phyloP scores from a whole-genome alignment of 225 moss, liverwort and hornwort genomes.

The Physcomitrellopsis africana region DNA sequence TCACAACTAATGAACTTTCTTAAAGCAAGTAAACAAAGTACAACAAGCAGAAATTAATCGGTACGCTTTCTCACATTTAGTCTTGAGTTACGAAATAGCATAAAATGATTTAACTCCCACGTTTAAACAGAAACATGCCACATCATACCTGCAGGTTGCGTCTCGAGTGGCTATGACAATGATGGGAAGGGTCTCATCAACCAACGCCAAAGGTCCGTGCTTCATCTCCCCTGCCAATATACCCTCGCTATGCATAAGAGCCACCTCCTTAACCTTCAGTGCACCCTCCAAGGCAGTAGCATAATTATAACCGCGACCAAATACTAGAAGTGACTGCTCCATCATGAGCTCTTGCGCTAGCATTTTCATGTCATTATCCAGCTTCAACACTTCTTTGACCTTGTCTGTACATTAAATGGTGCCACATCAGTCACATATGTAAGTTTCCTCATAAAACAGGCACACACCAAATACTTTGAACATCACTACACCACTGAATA shows the following conservation, averaged over 20 bases:
- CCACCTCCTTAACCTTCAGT: slow-evolving; percentile 96
- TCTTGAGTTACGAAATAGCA: no score
- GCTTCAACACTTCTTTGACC: slow-evolving; percentile 79
- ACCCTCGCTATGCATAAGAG: slow-evolving; percentile 99
- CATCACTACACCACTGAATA: slow-evolving; percentile 8
- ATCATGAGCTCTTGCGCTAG: slow-evolving; percentile 89
- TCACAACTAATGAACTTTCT: background rate
- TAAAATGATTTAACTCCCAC: no score
- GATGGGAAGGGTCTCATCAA: slow-evolving; percentile 96
- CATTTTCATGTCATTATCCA: slow-evolving; percentile 78
- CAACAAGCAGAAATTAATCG: background rate
- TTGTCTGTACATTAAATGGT: slow-evolving; percentile 55
- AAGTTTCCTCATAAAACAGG: background rate
- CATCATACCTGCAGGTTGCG: slow-evolving; percentile 84
- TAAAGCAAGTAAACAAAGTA: background rate
- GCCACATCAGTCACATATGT: background rate
- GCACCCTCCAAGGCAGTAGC: slow-evolving; percentile 97
- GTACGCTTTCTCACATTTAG: no score
- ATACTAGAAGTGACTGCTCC: slow-evolving; percentile 91
- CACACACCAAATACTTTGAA: background rate
- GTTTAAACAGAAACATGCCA: background rate
- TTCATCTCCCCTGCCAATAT: slow-evolving; percentile 99
- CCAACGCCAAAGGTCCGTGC: slow-evolving; percentile 93
- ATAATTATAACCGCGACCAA: slow-evolving; percentile 98
- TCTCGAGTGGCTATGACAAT: slow-evolving; percentile 97